These are phyloP conservation scores for Linum trigynum DNA, from an alignment of 345 rosid genomes.

Conservation along the genomic window DNA sequence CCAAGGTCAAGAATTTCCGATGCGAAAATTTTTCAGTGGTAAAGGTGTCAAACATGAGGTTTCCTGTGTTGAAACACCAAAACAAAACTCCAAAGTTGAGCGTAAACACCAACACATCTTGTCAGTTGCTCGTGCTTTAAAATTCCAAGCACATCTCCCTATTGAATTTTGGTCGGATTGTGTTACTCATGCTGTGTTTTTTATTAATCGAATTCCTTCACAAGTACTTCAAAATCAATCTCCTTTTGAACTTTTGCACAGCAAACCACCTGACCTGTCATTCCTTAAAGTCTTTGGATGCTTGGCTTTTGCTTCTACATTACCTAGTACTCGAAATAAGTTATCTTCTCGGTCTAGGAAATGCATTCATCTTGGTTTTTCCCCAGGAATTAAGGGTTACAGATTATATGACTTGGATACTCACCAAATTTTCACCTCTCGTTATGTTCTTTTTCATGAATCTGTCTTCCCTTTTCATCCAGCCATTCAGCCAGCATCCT, in stretches of 20 bases:
- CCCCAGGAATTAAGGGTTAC: not conserved
- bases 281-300: not conserved
- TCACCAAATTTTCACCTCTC: not conserved
- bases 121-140: not conserved
- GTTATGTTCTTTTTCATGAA: too few species aligned
- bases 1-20: not conserved
- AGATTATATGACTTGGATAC: not conserved
- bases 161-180: not conserved
- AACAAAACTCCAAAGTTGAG: not conserved
- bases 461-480: too few species aligned
- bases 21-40: not conserved
- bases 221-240: not conserved
- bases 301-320: slow-evolving; percentile 2
- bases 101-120: not conserved
- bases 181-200: not conserved
- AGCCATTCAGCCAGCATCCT: too few species aligned
- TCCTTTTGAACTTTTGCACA: not conserved
- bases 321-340: not conserved
- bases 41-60: not conserved
- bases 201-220: not conserved
- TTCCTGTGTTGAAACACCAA: not conserved
- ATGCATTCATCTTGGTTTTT: not conserved
- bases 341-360: not conserved
- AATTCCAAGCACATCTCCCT: not conserved
- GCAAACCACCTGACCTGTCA: not conserved